Base-by-base conservation (phyloP, 2,329 filamentous ascomycete genomes). In the Claviceps maximensis region DNA sequence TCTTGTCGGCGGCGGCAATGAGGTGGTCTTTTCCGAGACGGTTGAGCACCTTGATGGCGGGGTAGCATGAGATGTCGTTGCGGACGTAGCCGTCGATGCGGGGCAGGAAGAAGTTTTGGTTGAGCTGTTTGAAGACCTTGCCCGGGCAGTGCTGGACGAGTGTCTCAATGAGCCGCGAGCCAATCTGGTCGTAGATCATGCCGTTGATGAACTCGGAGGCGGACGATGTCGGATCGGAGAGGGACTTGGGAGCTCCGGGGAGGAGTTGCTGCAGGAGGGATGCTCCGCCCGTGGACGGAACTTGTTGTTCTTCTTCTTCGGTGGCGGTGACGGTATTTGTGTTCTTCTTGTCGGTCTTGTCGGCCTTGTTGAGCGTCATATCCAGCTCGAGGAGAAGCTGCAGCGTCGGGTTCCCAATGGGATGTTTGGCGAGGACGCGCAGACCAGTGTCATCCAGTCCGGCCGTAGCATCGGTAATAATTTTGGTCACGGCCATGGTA, bases 371-470 rank as follows among this genome's bases (percentile, higher is more conserved):
- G 55, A 86, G 74, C 0, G 82, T 78, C 48, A 97, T 79, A 63
- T 98, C 93, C 17, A 98, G 74, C 63, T 90, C 87, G 3, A 98
- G 73, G 31, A 98, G 74, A 1, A 97, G 77, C 65, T 97, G 93
- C n/a, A 98, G 75, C 0, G 89, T 86, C 0, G 93, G 93, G 62
- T 95, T 96, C 48, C 89, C 93, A 1, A 91, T 87, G 4, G 87
- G 88, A 62, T 97, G 91, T 21, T 83, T 89, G 1, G 91, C 88
- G 53, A 98, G 74, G 2, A 93, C 82, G 29, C 89, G 82, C 29
- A 97, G 77, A 61, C 89, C 86, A 3, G 85, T 87, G 2, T 85
- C 78, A 64, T 93, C 89, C 60, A 96, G 77, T 1, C 79, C 80
- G 1, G 82, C 76, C 10, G 88, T 82, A 49, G 87, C 86, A 60